Base-by-base conservation (phyloP, 2,329 filamentous ascomycete species). In the Mariannaea elegans region DNA sequence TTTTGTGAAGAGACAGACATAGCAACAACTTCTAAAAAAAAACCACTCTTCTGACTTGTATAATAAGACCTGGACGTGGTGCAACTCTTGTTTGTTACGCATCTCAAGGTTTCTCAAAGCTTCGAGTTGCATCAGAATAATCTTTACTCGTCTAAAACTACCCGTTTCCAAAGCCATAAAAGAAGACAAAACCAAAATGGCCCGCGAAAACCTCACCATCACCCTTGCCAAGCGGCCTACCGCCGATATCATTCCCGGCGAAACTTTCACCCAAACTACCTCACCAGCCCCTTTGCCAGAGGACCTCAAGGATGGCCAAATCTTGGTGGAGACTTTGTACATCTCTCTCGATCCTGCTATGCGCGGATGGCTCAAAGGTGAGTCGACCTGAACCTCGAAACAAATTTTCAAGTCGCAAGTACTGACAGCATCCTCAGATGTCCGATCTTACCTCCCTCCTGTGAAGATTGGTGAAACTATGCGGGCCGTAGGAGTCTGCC, bases 261-360 rank as follows among this genome's bases (percentile, higher is more conserved):
- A 86, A 72, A 92, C 90, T 13, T 91, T 92, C 76, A 77, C 76
- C 36, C 69, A 82, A 32, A 81, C 86, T 68, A 79, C 77, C 45
- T 75, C 79, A 1, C 78, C 84, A 2, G 79, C 84, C 4, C 84
- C 84, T 66, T 76, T 81, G 7, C 78, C 80, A 18, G 76, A 76
- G 29, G 80, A 84, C 61, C 80, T 90, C 39, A 82, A 88, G 72
- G 83, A 87, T 79, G 88, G 88, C 65, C 78, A 92, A 71, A 80
- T 92, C 55, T 81, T 92, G 49, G 75, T 86, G 42, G 83, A 86
- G 73, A 73, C 75, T 1, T 75, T 90, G 60, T 92, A 91, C 70
- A 80, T 91, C 42, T 89, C 87, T 9, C 80, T 92, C 36, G 90
- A 92, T 75, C 90, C 90, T 1, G 89, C 90, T n/a, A 92, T 92